Evolutionary conservation across 371 early-diverging fungal genomes (phyloP).

Genomic region (Mucor irregularis): DNA sequence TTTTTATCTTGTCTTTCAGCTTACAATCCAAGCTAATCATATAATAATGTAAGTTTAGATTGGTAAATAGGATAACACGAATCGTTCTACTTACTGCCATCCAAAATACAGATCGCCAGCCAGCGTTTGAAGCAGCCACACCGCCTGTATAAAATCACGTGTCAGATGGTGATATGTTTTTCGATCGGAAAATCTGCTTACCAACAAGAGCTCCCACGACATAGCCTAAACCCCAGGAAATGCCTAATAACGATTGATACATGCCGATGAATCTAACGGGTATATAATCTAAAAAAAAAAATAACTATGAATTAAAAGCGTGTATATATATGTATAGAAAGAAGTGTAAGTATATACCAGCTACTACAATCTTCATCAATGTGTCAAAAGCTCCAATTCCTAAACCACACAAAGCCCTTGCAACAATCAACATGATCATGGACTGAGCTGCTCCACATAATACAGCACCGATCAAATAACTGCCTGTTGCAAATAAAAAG

Average conservation of each 20-base stretch:
- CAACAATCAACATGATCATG: slow-evolving; percentile 68
- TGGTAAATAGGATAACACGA: not conserved
- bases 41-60: not conserved
- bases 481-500: slow-evolving; percentile 58
- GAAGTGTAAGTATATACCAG: slow-evolving; percentile 49
- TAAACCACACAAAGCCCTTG: slow-evolving; percentile 67
- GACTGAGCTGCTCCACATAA: slow-evolving; percentile 68
- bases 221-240: slow-evolving; percentile 59
- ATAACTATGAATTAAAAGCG: too few relatives aligned
- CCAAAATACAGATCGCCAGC: slow-evolving; percentile 47
- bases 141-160: slow-evolving; percentile 25
- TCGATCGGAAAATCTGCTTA: slow-evolving; percentile 9
- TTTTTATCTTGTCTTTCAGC: not conserved
- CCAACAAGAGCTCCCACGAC: slow-evolving; percentile 61
- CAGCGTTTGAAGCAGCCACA: slow-evolving; percentile 24
- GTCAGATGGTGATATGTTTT: not conserved
- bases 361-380: slow-evolving; percentile 69
- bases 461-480: slow-evolving; percentile 66
- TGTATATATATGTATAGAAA: not conserved
- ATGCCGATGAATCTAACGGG: slow-evolving; percentile 61
- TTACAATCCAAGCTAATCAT: slow-evolving; percentile 42
- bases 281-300: slow-evolving; percentile 34
- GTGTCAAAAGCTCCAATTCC: slow-evolving; percentile 74
- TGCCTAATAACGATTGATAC: slow-evolving; percentile 52
- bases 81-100: slow-evolving; percentile 33